Percentiles rank a stretch among this genome's conserved stretches.
These are phyloP conservation scores for Coemansia sp. DNA, from an alignment of 192 early-diverging fungal species.

Conservation along the genomic window DNA sequence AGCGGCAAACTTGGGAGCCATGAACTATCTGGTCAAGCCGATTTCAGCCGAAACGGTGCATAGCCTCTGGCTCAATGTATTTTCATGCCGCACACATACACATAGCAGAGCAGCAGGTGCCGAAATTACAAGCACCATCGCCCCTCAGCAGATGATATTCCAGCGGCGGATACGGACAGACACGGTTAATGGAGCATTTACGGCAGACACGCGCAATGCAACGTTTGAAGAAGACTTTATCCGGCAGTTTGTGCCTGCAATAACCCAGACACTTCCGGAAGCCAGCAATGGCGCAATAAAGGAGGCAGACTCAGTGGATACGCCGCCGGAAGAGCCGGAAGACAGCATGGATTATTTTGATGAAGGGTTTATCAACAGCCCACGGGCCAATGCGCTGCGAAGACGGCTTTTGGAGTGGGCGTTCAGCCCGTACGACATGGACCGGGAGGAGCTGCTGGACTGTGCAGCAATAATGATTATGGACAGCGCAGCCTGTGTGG, in stretches of 20 bases:
- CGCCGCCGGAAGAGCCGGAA: constrained; percentile 11
- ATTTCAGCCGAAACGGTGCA: constrained; percentile 52
- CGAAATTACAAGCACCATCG: not conserved
- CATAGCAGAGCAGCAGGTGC: not conserved
- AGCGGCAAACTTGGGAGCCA: constrained; percentile 45
- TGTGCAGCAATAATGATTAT: constrained; percentile 68
- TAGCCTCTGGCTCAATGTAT: constrained; percentile 54
- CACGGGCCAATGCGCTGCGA: constrained; percentile 53
- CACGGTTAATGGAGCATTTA: constrained; percentile 30
- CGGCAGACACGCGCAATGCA: constrained; percentile 45
- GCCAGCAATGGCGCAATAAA: not conserved
- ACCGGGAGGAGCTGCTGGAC: constrained; percentile 63
- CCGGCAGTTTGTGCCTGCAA: constrained; percentile 51
- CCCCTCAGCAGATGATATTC: constrained; percentile 38
- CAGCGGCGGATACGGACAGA: constrained; percentile 51
- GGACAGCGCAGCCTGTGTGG: constrained; percentile 59
- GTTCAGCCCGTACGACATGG: constrained; percentile 66
- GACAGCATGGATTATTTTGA: constrained; percentile 23
- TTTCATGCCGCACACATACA: constrained; percentile 42
- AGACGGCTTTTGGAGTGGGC: constrained; percentile 63
- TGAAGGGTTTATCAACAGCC: constrained; percentile 28
- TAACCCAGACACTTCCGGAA: constrained; percentile 34
- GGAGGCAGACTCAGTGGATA: not conserved
- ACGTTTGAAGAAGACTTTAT: constrained; percentile 55
- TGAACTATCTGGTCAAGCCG: constrained; percentile 56